Percentiles rank a stretch among this genome's conserved stretches.
Evolutionary conservation across 495 filamentous ascomycete genomes (phyloP).

Genomic region (Penicillium taxi): DNA sequence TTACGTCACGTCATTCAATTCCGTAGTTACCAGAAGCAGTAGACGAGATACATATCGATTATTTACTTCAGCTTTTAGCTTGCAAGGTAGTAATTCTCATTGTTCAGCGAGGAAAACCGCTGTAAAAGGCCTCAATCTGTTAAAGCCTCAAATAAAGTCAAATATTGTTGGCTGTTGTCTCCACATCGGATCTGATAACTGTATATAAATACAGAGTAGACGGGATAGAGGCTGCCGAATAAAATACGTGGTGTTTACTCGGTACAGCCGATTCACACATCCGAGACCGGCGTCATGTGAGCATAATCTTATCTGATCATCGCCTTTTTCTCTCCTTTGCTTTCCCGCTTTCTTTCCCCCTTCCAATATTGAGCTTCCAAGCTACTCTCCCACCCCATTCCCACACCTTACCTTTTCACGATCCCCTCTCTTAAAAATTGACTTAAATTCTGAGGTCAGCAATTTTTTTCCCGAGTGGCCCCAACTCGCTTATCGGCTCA

Average conservation of each 20-base stretch:
- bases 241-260: neutral
- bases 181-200: slow-evolving; percentile 24
- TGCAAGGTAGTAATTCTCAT: neutral
- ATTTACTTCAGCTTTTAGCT: neutral
- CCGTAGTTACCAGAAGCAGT: neutral
- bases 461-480: slow-evolving; percentile 1
- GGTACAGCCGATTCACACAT: slow-evolving; percentile 10
- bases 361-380: neutral
- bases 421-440: slow-evolving; percentile 5
- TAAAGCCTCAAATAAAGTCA: neutral
- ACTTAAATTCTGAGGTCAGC: too few relatives aligned
- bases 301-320: slow-evolving; percentile 42
- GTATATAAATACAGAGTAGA: too few relatives aligned
- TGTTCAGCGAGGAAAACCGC: slow-evolving; percentile 6
- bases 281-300: slow-evolving; percentile 30
- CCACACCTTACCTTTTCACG: too few relatives aligned
- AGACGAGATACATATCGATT: too few relatives aligned
- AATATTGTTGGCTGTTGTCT: slow-evolving; percentile 4
- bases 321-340: slow-evolving; percentile 19
- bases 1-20: neutral
- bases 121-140: too few relatives aligned
- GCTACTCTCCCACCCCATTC: too few relatives aligned
- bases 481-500: slow-evolving; percentile 29
- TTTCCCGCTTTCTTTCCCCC: slow-evolving; percentile 9
- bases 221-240: too few relatives aligned